phyloP scores from a whole-genome alignment of 2,329 filamentous ascomycete genomes.

The Xylaria digitata region DNA sequence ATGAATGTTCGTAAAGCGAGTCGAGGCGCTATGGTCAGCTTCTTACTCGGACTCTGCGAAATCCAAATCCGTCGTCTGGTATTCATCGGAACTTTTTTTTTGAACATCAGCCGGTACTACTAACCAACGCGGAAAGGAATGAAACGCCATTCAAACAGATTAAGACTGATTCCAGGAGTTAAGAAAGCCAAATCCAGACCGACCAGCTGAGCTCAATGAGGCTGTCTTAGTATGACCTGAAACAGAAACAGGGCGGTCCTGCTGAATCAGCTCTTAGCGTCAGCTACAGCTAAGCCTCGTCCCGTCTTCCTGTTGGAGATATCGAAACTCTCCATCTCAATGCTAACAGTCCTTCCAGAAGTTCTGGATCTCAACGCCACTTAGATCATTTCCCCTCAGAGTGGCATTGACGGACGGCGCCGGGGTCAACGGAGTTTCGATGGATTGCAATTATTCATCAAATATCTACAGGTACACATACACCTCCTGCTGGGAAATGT shows the following conservation, averaged over 20 bases:
- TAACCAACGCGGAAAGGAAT: background rate
- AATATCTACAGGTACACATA: slow-evolving; percentile 1
- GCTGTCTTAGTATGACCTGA: slow-evolving; percentile 34
- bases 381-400: slow-evolving; percentile 22
- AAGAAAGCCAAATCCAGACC: slow-evolving; percentile 19
- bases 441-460: slow-evolving; percentile 8
- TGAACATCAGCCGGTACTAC: background rate
- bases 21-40: slow-evolving; percentile 16
- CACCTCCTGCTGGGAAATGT: slow-evolving; percentile 20
- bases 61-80: background rate
- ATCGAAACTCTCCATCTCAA: background rate
- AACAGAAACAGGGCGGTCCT: slow-evolving; percentile 34
- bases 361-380: slow-evolving; percentile 29
- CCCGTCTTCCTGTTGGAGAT: background rate
- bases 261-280: slow-evolving; percentile 34
- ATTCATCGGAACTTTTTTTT: background rate
- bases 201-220: slow-evolving; percentile 34
- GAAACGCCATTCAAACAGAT: slow-evolving; percentile 7
- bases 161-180: slow-evolving; percentile 9
- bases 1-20: slow-evolving; percentile 11
- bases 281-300: slow-evolving; percentile 33
- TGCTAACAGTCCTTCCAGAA: slow-evolving; percentile 27
- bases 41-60: background rate
- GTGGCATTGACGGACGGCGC: background rate
- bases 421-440: slow-evolving; percentile 4